phyloP scores from a whole-genome alignment of 306 rosid species.

The Begonia masoniana region DNA sequence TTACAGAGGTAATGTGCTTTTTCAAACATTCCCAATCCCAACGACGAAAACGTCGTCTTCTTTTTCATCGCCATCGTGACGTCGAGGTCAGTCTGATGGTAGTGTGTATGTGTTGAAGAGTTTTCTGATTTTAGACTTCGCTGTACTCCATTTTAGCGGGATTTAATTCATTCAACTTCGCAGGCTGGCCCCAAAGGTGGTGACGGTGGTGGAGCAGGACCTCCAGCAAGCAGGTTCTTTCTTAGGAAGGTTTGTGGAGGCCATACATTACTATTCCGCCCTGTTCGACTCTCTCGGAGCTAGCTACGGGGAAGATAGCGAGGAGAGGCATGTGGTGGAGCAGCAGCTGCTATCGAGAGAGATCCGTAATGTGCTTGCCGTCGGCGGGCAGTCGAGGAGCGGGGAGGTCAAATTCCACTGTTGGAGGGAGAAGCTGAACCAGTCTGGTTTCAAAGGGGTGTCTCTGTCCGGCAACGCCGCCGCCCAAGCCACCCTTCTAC shows the following conservation, averaged over 20 bases:
- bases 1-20: constrained; percentile 56
- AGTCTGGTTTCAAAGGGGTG: constrained; percentile 69
- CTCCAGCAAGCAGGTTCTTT: constrained; percentile 83
- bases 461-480: constrained; percentile 97
- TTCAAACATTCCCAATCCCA: constrained; percentile 1
- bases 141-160: neutral
- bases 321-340: constrained; percentile 93
- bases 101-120: too few relatives aligned
- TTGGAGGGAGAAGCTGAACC: constrained; percentile 92
- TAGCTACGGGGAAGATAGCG: constrained; percentile 93
- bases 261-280: constrained; percentile 96
- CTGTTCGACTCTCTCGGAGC: constrained; percentile 84
- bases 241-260: constrained; percentile 93
- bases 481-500: constrained; percentile 73
- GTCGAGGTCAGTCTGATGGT: too few relatives aligned
- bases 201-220: constrained; percentile 96
- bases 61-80: too few relatives aligned
- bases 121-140: neutral
- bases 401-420: constrained; percentile 79
- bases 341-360: constrained; percentile 83
- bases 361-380: constrained; percentile 78
- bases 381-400: constrained; percentile 83
- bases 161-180: neutral
- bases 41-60: neutral
- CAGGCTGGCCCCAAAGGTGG: constrained; percentile 93